These are phyloP conservation scores for Xylaria sp. DNA, from an alignment of 2,329 filamentous ascomycete species.

Conservation along the genomic window DNA sequence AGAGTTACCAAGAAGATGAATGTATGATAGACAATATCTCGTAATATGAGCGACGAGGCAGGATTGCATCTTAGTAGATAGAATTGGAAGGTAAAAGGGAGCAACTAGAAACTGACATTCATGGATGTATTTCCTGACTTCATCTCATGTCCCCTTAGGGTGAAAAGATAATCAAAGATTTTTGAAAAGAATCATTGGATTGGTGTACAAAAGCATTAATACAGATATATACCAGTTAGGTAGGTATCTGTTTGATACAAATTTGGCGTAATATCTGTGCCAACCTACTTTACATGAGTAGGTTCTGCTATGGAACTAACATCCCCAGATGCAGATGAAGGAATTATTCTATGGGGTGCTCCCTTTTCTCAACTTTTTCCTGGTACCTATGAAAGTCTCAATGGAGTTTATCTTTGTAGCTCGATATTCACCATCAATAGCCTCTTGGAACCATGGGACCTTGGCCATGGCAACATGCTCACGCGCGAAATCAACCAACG, in stretches of 20 bases:
- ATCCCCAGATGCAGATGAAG: too few relatives aligned
- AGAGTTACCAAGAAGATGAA: neutral
- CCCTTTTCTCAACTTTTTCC: conserved; percentile 46
- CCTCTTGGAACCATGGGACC: conserved; percentile 66
- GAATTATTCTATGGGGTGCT: neutral
- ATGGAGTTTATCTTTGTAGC: conserved; percentile 60
- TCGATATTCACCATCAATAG: conserved; percentile 52
- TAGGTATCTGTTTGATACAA: neutral
- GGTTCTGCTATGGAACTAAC: neutral
- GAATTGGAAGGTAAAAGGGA: neutral
- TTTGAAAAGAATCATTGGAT: too few relatives aligned
- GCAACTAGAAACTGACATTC: neutral
- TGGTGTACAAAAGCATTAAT: neutral
- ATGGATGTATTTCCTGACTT: neutral
- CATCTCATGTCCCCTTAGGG: neutral
- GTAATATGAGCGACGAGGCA: neutral
- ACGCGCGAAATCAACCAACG: conserved; percentile 66
- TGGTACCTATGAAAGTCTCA: conserved; percentile 53
- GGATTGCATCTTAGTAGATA: neutral
- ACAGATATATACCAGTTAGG: neutral
- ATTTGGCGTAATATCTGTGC: neutral
- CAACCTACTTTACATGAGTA: neutral
- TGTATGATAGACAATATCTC: neutral
- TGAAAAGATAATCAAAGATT: neutral
- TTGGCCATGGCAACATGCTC: conserved; percentile 63